These are phyloP conservation scores for Radiomyces spectabilis DNA, from an alignment of 192 early-diverging fungal species.

Conservation along the genomic window DNA sequence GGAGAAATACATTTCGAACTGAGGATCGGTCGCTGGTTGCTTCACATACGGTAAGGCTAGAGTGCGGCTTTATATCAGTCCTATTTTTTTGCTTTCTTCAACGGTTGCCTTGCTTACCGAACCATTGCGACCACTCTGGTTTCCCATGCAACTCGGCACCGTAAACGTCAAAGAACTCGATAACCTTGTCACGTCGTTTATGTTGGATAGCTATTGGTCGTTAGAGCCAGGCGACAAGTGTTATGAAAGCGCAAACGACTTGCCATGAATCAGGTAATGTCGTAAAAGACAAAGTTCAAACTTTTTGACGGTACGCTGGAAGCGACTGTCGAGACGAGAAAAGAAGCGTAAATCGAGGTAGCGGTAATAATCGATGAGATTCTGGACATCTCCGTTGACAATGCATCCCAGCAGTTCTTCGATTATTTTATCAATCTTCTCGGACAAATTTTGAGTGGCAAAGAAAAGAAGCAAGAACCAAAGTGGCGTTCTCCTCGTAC, in stretches of 20 bases:
- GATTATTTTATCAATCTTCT: constrained; percentile 59
- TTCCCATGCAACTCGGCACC: constrained; percentile 48
- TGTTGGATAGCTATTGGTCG: constrained; percentile 46
- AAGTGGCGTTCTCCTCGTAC: constrained; percentile 6
- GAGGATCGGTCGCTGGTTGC: constrained; percentile 45
- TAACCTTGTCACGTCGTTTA: constrained; percentile 43
- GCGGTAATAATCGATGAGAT: constrained; percentile 49
- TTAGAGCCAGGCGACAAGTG: too few relatives aligned
- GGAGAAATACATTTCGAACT: constrained; percentile 53
- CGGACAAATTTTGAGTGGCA: not conserved
- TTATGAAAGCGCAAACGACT: too few relatives aligned
- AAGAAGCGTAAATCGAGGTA: constrained; percentile 59
- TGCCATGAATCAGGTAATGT: constrained; percentile 56
- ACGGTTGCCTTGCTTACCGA: too few relatives aligned
- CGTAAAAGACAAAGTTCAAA: constrained; percentile 52
- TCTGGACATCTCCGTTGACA: constrained; percentile 39
- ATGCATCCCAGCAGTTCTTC: constrained; percentile 46
- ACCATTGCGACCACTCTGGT: constrained; percentile 56
- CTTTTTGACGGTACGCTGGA: constrained; percentile 46
- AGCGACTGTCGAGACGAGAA: constrained; percentile 51
- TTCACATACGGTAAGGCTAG: constrained; percentile 52
- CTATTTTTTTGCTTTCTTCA: not conserved
- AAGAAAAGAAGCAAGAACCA: not conserved
- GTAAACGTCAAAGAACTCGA: constrained; percentile 55
- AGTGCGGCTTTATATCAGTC: not conserved